phyloP scores from a whole-genome alignment of 805 yeast genomes.

The Metschnikowia anglica region DNA sequence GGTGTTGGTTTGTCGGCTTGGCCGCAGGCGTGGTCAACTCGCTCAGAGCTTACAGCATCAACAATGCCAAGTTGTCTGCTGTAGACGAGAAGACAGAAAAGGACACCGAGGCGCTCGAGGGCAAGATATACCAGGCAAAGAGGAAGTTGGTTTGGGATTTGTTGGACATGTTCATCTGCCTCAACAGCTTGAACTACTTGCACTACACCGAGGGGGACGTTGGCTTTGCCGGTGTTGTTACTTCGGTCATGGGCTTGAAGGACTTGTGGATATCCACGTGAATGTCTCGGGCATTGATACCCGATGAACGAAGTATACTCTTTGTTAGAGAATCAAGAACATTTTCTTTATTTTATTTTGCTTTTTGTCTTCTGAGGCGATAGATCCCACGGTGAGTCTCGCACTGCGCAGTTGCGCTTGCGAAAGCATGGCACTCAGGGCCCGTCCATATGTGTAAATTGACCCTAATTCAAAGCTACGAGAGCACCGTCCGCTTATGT shows the following conservation, averaged over 20 bases:
- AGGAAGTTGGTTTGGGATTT: conserved; percentile 74
- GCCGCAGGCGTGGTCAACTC: conserved; percentile 61
- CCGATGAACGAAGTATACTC: not conserved
- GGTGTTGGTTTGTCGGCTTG: conserved; percentile 78
- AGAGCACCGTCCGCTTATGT: no score
- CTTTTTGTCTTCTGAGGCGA: no score
- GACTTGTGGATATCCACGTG: conserved; percentile 61
- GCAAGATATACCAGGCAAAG: conserved; percentile 49
- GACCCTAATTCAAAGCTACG: no score
- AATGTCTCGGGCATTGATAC: not conserved
- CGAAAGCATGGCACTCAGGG: no score
- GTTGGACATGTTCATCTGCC: conserved; percentile 72
- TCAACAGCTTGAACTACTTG: conserved; percentile 61
- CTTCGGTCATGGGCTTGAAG: conserved; percentile 74
- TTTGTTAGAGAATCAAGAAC: no score
- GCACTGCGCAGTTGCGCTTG: no score
- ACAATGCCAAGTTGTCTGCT: conserved; percentile 36
- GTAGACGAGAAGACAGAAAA: conserved; percentile 22
- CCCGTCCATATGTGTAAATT: no score
- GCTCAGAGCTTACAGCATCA: conserved; percentile 51
- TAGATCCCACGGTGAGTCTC: no score
- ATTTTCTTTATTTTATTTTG: no score
- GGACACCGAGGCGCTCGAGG: conserved; percentile 36
- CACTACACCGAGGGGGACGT: conserved; percentile 73
- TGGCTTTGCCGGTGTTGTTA: conserved; percentile 80